phyloP scores from a whole-genome alignment of 2,329 filamentous ascomycete species.

The Spiromastix sp. region DNA sequence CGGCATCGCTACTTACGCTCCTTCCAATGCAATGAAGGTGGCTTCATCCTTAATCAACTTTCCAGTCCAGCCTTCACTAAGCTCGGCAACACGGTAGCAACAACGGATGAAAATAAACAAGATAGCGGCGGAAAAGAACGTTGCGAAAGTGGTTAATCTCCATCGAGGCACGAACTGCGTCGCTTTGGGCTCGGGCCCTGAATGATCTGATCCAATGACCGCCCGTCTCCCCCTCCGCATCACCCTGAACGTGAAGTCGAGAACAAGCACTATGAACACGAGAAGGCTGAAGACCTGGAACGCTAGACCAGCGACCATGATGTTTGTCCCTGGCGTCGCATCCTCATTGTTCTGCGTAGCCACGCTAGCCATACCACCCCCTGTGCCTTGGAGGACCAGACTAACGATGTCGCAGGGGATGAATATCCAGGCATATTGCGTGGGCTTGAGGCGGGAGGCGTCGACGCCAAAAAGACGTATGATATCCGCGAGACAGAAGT shows the following conservation, averaged over 20 bases:
- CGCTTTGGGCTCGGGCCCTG: slow-evolving; percentile 7
- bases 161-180: slow-evolving; percentile 22
- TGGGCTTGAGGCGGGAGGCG: slow-evolving; percentile 30
- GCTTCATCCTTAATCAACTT: slow-evolving; percentile 45
- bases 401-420: slow-evolving; percentile 33
- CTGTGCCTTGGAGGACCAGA: slow-evolving; percentile 32
- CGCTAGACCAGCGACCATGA: slow-evolving; percentile 30
- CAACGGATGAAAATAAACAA: slow-evolving; percentile 54
- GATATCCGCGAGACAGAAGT: slow-evolving; percentile 47
- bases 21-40: slow-evolving; percentile 50
- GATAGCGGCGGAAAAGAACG: slow-evolving; percentile 48
- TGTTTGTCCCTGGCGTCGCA: slow-evolving; percentile 23
- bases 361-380: slow-evolving; percentile 26
- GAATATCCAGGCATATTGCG: slow-evolving; percentile 28
- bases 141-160: slow-evolving; percentile 45
- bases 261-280: slow-evolving; percentile 20
- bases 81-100: slow-evolving; percentile 56
- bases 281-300: slow-evolving; percentile 32
- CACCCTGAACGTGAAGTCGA: slow-evolving; percentile 19
- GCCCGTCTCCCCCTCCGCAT: neutral
- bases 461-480: slow-evolving; percentile 29
- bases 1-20: slow-evolving; percentile 20
- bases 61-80: slow-evolving; percentile 54
- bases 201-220: slow-evolving; percentile 1
- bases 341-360: slow-evolving; percentile 10